Evolutionary conservation across 331 rosid genomes (phyloP).

Genomic region (Telfairia occidentalis): DNA sequence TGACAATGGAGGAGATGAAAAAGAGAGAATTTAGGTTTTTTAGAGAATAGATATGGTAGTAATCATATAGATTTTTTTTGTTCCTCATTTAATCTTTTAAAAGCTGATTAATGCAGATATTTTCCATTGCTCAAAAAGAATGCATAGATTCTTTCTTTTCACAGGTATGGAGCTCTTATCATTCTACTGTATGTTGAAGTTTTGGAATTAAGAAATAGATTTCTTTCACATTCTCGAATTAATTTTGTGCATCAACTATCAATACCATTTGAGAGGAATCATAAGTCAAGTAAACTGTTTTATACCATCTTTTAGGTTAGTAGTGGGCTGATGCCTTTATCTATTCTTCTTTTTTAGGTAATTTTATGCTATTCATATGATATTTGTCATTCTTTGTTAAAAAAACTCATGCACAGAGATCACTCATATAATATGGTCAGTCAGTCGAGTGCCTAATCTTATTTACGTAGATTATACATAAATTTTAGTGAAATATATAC

Average conservation of each 20-base stretch:
- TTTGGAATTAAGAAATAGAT: neutral
- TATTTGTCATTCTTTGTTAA: neutral
- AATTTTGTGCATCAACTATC: neutral
- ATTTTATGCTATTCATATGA: neutral
- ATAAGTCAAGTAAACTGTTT: neutral
- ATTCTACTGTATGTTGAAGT: neutral
- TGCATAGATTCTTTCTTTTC: slow-evolving; percentile 83
- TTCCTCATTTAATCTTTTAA: neutral
- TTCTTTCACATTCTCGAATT: neutral
- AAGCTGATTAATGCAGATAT: slow-evolving; percentile 41
- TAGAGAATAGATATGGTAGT: neutral
- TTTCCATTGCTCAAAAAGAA: slow-evolving; percentile 85
- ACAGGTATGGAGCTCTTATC: slow-evolving; percentile 46
- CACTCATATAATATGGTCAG: neutral
- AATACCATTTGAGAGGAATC: neutral
- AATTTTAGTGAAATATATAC: neutral
- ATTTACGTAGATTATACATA: neutral
- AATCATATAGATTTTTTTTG: neutral
- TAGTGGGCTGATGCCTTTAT: neutral
- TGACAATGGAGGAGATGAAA: neutral
- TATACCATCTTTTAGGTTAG: neutral
- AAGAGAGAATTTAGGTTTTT: neutral
- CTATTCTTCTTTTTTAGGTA: neutral
- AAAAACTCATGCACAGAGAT: neutral
- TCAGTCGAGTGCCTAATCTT: neutral